Evolutionary conservation across 805 yeast species (phyloP).

Genomic region (Saccharomycopsis sp.): DNA sequence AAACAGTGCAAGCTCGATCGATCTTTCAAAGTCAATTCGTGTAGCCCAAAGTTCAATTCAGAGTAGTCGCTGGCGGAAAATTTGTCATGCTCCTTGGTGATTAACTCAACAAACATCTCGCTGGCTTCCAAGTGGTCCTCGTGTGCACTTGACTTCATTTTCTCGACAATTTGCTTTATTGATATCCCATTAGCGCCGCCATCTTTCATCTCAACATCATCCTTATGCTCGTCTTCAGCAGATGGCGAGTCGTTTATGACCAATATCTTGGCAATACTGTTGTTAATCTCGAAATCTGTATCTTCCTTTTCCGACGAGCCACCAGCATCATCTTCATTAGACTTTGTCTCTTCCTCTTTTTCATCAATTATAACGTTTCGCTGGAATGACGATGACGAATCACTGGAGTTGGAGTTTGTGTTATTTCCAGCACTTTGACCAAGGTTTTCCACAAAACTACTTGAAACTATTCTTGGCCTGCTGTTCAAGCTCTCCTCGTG

Average conservation of each 20-base stretch:
- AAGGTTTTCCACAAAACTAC: no score
- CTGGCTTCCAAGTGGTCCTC: background rate
- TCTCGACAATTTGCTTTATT: background rate
- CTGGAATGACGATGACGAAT: no score
- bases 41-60: conserved; percentile 2
- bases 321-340: no score
- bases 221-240: background rate
- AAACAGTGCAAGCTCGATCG: conserved; percentile 2
- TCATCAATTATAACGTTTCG: no score
- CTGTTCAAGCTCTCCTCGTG: no score
- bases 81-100: background rate
- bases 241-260: conserved; percentile 3
- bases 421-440: no score
- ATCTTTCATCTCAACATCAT: background rate
- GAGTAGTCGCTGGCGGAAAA: conserved; percentile 10
- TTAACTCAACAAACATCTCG: conserved; percentile 4
- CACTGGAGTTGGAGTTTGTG: background rate
- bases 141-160: background rate
- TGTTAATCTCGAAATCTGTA: conserved; percentile 20
- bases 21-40: background rate
- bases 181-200: background rate
- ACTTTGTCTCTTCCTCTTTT: no score
- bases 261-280: conserved; percentile 14
- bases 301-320: no score
- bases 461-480: no score